Evolutionary conservation across 768 basidiomycete genomes (phyloP).

Genomic region (Podaxis rugospora): DNA sequence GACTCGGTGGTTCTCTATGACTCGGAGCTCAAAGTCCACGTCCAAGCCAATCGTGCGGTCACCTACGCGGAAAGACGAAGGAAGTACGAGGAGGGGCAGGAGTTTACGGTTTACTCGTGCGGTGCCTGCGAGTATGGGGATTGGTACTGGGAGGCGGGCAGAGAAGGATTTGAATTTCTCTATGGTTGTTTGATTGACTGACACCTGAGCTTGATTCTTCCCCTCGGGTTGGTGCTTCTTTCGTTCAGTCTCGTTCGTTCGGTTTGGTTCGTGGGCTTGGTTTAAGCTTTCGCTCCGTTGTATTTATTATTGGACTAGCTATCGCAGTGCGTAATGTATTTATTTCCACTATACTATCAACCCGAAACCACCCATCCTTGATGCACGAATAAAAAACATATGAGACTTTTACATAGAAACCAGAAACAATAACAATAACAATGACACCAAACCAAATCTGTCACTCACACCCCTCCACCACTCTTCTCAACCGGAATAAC

Average conservation of each 20-base stretch:
- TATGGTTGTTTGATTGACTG: neutral
- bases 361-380: neutral
- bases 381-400: neutral
- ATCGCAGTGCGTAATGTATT: neutral
- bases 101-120: neutral
- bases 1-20: neutral
- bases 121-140: neutral
- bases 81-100: neutral
- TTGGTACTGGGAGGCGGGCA: neutral
- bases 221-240: neutral
- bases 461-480: conserved; percentile 44
- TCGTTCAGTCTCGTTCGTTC: too few species aligned
- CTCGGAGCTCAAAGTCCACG: neutral
- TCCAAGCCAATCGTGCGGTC: neutral
- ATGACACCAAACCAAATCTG: neutral
- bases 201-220: neutral
- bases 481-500: conserved; percentile 54
- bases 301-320: neutral
- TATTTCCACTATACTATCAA: neutral
- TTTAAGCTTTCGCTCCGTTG: neutral
- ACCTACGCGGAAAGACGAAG: neutral
- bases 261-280: too few species aligned
- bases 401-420: neutral
- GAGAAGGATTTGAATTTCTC: neutral
- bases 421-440: neutral